Evolutionary conservation across 768 basidiomycete genomes (phyloP).

Genomic region (Russula abietina): DNA sequence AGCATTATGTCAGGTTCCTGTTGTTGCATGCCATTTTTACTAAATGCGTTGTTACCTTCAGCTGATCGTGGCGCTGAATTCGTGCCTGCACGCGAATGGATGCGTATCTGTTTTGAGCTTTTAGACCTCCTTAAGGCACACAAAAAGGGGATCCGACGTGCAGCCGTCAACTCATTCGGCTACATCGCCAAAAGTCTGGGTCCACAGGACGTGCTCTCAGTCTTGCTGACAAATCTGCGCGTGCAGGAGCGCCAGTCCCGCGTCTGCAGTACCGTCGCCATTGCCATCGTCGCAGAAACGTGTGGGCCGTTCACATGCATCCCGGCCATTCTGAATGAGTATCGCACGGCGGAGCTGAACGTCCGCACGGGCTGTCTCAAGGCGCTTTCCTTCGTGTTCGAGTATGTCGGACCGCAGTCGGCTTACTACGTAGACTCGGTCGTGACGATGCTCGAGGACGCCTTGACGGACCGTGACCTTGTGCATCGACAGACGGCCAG

Average conservation of each 20-base stretch:
- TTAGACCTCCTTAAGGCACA: constrained; percentile 96
- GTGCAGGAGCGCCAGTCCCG: constrained; percentile 99
- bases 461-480: constrained; percentile 94
- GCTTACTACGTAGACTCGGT: constrained; percentile 96
- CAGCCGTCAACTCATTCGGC: constrained; percentile 98
- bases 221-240: constrained; percentile 90
- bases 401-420: constrained; percentile 96
- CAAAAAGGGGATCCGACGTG: constrained; percentile 98
- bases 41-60: constrained; percentile 25
- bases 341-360: constrained; percentile 96
- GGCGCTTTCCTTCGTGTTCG: constrained; percentile 97
- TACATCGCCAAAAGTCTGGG: constrained; percentile 99
- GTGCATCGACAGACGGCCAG: constrained; percentile 98
- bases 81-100: constrained; percentile 98
- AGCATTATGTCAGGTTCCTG: constrained; percentile 16
- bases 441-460: constrained; percentile 97
- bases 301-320: constrained; percentile 98
- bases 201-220: constrained; percentile 95
- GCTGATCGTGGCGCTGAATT: constrained; percentile 99
- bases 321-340: constrained; percentile 97
- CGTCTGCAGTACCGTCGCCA: constrained; percentile 97
- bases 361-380: constrained; percentile 98
- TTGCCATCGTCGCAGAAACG: constrained; percentile 92
- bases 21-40: not conserved
- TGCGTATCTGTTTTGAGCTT: constrained; percentile 99